Evolutionary conservation across 2,329 filamentous ascomycete species (phyloP).

Genomic region (Colletotrichum musae): DNA sequence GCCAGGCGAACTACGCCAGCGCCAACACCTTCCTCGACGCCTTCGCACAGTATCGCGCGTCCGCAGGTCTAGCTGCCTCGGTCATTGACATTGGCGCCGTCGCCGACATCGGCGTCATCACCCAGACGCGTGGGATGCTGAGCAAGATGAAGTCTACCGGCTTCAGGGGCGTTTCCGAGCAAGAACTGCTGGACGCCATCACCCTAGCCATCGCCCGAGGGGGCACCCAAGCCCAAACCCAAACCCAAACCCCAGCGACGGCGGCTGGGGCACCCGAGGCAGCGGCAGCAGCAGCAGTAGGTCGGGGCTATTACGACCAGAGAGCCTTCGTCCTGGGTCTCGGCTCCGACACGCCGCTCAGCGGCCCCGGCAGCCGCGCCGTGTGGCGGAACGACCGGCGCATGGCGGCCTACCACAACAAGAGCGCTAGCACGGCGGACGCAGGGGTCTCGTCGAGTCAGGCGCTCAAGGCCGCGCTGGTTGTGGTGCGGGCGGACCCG

Average conservation of each 20-base stretch:
- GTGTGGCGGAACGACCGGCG: constrained; percentile 43
- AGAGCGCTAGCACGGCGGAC: neutral
- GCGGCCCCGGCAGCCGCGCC: constrained; percentile 36
- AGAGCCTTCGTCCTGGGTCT: constrained; percentile 40
- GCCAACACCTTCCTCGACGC: constrained; percentile 58
- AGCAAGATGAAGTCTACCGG: constrained; percentile 38
- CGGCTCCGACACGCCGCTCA: constrained; percentile 34
- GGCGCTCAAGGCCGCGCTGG: neutral
- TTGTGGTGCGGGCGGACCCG: neutral
- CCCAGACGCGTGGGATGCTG: neutral
- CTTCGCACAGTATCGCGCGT: constrained; percentile 53
- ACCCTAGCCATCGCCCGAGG: too few relatives aligned
- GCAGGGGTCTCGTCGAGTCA: constrained; percentile 45
- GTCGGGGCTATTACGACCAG: neutral
- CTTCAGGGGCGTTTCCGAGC: constrained; percentile 13
- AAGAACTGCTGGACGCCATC: constrained; percentile 36
- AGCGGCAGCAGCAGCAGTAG: too few relatives aligned
- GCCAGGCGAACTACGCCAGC: constrained; percentile 57
- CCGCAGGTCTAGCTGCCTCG: constrained; percentile 53
- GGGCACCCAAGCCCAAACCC: too few relatives aligned
- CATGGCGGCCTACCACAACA: constrained; percentile 46
- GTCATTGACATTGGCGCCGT: constrained; percentile 56
- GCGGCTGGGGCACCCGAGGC: too few relatives aligned
- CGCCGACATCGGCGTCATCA: constrained; percentile 54
- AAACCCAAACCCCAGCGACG: too few relatives aligned